Conservation (phyloP, 2,329 filamentous ascomycete genomes). For the Xylaria sp. region DNA sequence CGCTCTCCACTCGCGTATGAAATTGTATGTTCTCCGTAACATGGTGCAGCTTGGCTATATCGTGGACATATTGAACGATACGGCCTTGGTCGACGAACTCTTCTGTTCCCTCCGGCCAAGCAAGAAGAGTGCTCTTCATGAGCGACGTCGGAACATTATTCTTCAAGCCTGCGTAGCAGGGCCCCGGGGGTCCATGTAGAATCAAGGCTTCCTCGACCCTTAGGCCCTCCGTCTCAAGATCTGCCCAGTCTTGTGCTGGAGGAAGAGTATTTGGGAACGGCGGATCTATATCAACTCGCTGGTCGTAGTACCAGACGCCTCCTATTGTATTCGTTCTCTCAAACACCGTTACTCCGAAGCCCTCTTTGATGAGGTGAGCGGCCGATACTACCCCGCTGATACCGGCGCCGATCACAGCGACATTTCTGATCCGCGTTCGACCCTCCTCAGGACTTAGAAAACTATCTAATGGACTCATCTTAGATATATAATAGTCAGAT, state of each 20-base stretch:
- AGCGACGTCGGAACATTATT: slow-evolving; percentile 78
- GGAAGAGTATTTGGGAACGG: slow-evolving; percentile 47
- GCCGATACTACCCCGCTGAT: slow-evolving; percentile 71
- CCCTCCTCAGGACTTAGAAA: slow-evolving; percentile 14
- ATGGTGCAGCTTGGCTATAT: slow-evolving; percentile 62
- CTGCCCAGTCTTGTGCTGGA: slow-evolving; percentile 41
- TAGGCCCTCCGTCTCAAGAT: slow-evolving; percentile 41
- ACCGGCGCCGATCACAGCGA: slow-evolving; percentile 73
- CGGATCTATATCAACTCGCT: slow-evolving; percentile 58
- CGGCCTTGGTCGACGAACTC: slow-evolving; percentile 68
- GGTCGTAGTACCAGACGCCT: slow-evolving; percentile 74
- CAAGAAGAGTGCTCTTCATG: slow-evolving; percentile 56
- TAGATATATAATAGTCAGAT: slow-evolving; percentile 9
- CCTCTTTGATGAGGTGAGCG: slow-evolving; percentile 72
- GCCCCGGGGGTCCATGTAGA: slow-evolving; percentile 60
- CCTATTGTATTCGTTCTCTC: slow-evolving; percentile 70
- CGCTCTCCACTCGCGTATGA: slow-evolving; percentile 67
- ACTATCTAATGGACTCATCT: slow-evolving; percentile 16
- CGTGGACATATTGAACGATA: slow-evolving; percentile 70
- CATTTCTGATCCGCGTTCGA: slow-evolving; percentile 44
- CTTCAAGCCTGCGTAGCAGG: slow-evolving; percentile 70
- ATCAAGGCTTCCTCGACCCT: slow-evolving; percentile 46
- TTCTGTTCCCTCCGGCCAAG: slow-evolving; percentile 69
- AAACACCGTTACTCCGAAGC: slow-evolving; percentile 67
- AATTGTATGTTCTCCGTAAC: slow-evolving; percentile 64